Conservation (phyloP, 371 early-diverging fungal genomes). For the Mucor lusitanicus region DNA sequence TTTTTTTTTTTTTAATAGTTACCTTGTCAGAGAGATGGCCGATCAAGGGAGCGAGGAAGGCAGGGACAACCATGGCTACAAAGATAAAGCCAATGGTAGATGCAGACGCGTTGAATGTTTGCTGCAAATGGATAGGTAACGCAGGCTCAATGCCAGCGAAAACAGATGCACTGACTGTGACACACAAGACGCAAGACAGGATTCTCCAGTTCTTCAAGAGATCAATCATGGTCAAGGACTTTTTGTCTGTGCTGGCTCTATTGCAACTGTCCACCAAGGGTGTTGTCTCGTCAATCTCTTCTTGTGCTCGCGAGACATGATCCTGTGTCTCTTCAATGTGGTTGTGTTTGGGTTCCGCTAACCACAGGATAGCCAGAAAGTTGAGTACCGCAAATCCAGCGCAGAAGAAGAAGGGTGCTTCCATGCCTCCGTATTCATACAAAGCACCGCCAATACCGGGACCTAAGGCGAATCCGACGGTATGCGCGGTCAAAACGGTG, state of each 20-base stretch:
- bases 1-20: background rate
- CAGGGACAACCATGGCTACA: conserved; percentile 66
- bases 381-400: conserved; percentile 69
- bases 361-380: conserved; percentile 64
- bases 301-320: conserved; percentile 29
- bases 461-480: conserved; percentile 75
- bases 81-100: conserved; percentile 62
- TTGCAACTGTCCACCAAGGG: conserved; percentile 13
- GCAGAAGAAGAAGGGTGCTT: conserved; percentile 77
- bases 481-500: conserved; percentile 69
- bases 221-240: conserved; percentile 46
- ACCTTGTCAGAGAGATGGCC: conserved; percentile 63
- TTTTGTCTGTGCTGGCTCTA: conserved; percentile 8
- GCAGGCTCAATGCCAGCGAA: conserved; percentile 69
- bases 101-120: conserved; percentile 43
- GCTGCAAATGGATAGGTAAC: conserved; percentile 58
- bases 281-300: conserved; percentile 20
- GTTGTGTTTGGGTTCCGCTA: conserved; percentile 57
- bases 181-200: conserved; percentile 51
- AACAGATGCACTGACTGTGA: conserved; percentile 59
- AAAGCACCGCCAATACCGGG: conserved; percentile 80
- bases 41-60: conserved; percentile 59
- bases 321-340: conserved; percentile 14
- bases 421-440: conserved; percentile 66
- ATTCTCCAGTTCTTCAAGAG: conserved; percentile 61